Evolutionary conservation across 345 rosid species (phyloP).

Genomic region (Cardamine chenopodiifolia): DNA sequence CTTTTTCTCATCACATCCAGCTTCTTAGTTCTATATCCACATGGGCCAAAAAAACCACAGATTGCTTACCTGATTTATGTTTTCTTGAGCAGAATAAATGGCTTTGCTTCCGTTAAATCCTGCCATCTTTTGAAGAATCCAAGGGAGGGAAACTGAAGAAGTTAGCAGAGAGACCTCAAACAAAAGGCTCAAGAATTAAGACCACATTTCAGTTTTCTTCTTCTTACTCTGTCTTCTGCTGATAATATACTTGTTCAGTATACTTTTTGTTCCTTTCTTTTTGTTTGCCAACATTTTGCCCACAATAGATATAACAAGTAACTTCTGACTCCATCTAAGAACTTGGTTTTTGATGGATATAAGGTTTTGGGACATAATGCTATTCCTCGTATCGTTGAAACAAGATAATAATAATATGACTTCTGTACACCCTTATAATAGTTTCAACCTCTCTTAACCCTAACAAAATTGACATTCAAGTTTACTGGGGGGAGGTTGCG

Average conservation of each 20-base stretch:
- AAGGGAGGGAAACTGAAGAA: constrained; percentile 10
- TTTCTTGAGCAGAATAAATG: constrained; percentile 43
- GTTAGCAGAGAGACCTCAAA: constrained; percentile 27
- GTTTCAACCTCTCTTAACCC: neutral
- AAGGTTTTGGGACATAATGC: constrained; percentile 5
- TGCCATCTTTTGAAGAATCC: neutral
- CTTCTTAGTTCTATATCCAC: neutral
- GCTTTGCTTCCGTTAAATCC: constrained; percentile 38
- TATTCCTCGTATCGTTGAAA: neutral
- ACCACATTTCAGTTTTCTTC: constrained; percentile 24
- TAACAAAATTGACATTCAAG: constrained; percentile 1
- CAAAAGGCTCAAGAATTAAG: neutral
- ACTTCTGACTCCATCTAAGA: constrained; percentile 4
- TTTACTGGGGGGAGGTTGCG: neutral
- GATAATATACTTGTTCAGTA: constrained; percentile 25
- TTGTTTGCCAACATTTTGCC: constrained; percentile 24
- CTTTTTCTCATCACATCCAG: neutral
- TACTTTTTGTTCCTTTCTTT: constrained; percentile 26
- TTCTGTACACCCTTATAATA: constrained; percentile 1
- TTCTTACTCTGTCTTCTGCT: constrained; percentile 14
- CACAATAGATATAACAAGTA: constrained; percentile 27
- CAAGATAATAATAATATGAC: constrained; percentile 6
- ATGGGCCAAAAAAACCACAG: neutral
- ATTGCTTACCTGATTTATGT: constrained; percentile 29
- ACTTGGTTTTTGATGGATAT: constrained; percentile 23